Evolutionary conservation across 331 rosid genomes (phyloP).

Genomic region (Spiraea crenata): DNA sequence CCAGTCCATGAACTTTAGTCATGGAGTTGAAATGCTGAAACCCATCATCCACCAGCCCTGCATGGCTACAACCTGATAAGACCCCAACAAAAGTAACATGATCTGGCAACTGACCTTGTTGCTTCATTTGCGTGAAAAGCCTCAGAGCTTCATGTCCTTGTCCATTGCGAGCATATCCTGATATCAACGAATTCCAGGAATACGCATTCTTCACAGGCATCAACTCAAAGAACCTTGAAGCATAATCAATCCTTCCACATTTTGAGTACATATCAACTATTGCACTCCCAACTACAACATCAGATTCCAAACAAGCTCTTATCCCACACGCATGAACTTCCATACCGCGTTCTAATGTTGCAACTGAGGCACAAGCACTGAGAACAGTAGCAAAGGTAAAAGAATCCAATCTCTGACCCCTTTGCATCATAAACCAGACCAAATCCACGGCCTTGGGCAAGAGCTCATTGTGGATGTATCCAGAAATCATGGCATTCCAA

Average conservation of each 20-base stretch:
- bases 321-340: conserved; percentile 81
- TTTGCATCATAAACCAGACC: conserved; percentile 85
- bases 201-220: conserved; percentile 73
- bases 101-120: conserved; percentile 61
- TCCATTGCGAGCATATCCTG: conserved; percentile 90
- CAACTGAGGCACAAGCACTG: conserved; percentile 92
- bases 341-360: conserved; percentile 86
- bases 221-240: conserved; percentile 70
- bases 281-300: conserved; percentile 86
- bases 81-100: conserved; percentile 88
- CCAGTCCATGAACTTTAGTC: conserved; percentile 51
- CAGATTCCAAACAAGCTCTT: conserved; percentile 76
- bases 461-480: conserved; percentile 71
- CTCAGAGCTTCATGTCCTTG: conserved; percentile 62
- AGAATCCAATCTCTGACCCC: conserved; percentile 73
- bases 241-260: conserved; percentile 85
- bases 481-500: conserved; percentile 95
- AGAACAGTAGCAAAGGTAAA: conserved; percentile 92
- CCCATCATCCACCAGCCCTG: conserved; percentile 75
- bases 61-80: conserved; percentile 89
- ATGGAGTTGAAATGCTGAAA: conserved; percentile 64
- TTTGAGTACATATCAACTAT: conserved; percentile 86
- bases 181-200: conserved; percentile 94
- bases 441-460: conserved; percentile 73
- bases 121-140: conserved; percentile 70